Base-by-base conservation (phyloP, 2,329 filamentous ascomycete species). In the Fusarium sp. region DNA sequence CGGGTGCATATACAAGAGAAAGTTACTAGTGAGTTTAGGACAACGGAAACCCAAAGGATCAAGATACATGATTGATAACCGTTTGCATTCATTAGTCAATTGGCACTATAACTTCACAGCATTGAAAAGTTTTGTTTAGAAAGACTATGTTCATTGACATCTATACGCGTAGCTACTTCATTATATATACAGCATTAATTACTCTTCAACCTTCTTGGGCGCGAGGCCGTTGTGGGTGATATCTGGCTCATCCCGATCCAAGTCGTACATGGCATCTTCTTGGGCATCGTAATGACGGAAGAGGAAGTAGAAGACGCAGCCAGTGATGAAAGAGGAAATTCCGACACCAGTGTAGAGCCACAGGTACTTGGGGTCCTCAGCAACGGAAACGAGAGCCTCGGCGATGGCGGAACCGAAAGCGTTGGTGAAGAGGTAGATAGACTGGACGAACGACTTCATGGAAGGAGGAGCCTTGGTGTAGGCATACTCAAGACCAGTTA, bases 401-500 rank as follows among this genome's bases (percentile, higher is more conserved):
- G 86, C 87, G 22, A 93, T 78, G 32, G 85, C 86, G 3, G 86
- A 83, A 5, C 86, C 86, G 44, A 87, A 82, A 5, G 87, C 88
- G 45, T 81, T 86, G 39, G 86, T 89, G 64, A 90, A 82, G 57
- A 89, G 81, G 71, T 86, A 89, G n/a, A 90, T 73, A 14, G 83
- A 83, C 75, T 83, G 84, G 30, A 87, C 81, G 81, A 87, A 87
- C 1, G 86, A 87, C 75, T 89, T 87, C 89, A 92, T 91, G 75
- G 83, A 87, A 41, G 85, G 84, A 3, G 90, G 90, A 0, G 90
- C 90, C 78, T 92, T 92, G 73, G 89, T 91, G 78, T 89, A 92
- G 19, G 89, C 90, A 69, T 92, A 92, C 75, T 93, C 90, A 13
- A 91, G 84, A 63, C 87, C 87, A 1, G 90, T 91, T 63, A 92